Base-by-base conservation (phyloP, 108 stramenopile species). In the Epithemia pelagica region DNA sequence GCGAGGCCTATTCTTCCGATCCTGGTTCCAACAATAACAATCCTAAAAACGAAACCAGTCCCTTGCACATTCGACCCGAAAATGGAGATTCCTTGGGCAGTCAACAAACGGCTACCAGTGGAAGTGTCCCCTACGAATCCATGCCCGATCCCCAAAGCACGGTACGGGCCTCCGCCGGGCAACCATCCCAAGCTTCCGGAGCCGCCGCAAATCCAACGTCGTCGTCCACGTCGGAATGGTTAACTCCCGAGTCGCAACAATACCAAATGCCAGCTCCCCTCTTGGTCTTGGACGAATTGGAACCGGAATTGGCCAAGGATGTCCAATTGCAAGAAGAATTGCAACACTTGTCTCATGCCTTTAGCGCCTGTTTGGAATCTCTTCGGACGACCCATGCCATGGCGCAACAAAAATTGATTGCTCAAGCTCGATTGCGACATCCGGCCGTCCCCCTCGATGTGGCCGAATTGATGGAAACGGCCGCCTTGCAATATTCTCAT, bases 391-490 rank as follows among this genome's bases (percentile, higher is more conserved):
- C 88, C 24, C 87, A 91, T 52, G 88, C 89, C 67, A 65, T 89
- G 52, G 90, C 90, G 0, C 88, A 89, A 71, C 82, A 89, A 51
- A 84, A 88, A 71, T 74, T 94, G 23, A 85, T 91, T 73, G 79
- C 87, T 22, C 86, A 87, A 15, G 89, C 93, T 2, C 74, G 74
- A 63, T 65, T 89, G 20, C 78, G 93, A 58, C 89, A 91, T 67
- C 37, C 37, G 37, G 58, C 61, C 8, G 73, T 80, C 28, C 88
- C 89, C 2, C 71, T 94, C 32, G 90, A 91, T 75, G 89, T 89
- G 10, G 70, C 78, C 1, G 54, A 65, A 7, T 66, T 94, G 32
- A 94, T 94, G 93, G 73, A 76, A 52, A 78, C 85, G 59, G 89
- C 93, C 10, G 86, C 87, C 27, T 21, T 26, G 26, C 65, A 66